Evolutionary conservation across 345 rosid species (phyloP), one percentile per base, ranked within the genome.

Genomic region (Barbarea vulgaris): DNA sequence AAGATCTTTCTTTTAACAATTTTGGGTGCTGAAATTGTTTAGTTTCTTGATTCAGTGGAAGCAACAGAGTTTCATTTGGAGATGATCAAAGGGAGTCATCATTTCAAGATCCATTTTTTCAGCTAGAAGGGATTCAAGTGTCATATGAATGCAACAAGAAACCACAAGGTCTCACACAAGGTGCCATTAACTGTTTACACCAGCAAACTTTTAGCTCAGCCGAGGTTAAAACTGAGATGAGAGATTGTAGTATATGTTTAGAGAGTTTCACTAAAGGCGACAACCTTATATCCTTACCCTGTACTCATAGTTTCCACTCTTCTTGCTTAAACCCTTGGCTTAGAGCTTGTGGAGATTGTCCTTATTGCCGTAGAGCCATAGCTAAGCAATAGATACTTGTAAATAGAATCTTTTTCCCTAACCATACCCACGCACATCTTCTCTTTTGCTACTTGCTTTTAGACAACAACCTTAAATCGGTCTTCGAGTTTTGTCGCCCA

Each of bases 261-360:
- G 99, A 95, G 85, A 84, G 87, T 81, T 95, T 90, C 46, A 28
- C 42, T 14, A 88, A 78, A 34, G 93, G 88, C 12, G 97, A 90
- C 42, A 75, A 50, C 50, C 92, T 92, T 39, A 81, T 81, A 30
- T 51, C 83, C 30, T 78, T 90, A 30, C 89, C 95, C 0, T 91
- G 97, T 51, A 84, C 64, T 7, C 99, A 92, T 73, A 80, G 85
- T 52, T 95, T 91, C 69, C 99, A 92, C 69, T 84, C 83, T 3
- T 70, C 75, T 50, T 94, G 97, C 86, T 81, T 94, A 85, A 82
- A 82, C 70, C 98, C 97, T 11, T 94, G 98, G 98, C 77, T 94
- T 69, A 85, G 81, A 72, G 83, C 84, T 65, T 90, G 99, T 39
- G 99, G 97, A 36, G 93, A 95, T 73, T 95, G 99, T 73, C 97